These are phyloP conservation scores for Colletotrichum shisoi DNA, from an alignment of 2,329 filamentous ascomycete genomes.

Conservation along the genomic window DNA sequence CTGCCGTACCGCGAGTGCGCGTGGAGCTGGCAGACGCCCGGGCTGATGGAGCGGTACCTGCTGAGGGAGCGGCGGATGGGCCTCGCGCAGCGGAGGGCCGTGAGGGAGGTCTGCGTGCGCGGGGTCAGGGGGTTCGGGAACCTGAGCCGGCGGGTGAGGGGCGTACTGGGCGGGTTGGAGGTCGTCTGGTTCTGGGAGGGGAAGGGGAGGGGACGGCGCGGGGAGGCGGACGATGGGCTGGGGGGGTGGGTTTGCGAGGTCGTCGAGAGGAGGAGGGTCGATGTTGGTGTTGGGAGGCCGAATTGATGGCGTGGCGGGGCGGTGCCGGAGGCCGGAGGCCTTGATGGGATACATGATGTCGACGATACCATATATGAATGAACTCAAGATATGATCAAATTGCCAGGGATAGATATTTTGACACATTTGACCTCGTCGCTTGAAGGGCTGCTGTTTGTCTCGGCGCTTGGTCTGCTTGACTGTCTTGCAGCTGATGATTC, in stretches of 20 bases:
- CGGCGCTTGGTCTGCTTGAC: not conserved
- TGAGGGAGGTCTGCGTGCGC: constrained; percentile 44
- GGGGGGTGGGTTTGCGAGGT: constrained; percentile 15
- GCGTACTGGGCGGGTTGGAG: constrained; percentile 45
- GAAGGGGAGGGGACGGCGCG: not conserved
- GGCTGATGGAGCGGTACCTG: constrained; percentile 49
- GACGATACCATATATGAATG: not conserved
- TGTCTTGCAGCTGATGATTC: not conserved
- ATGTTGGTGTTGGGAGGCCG: constrained; percentile 1
- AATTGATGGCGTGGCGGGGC: not conserved
- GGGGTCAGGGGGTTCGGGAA: constrained; percentile 37
- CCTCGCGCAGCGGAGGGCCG: constrained; percentile 45
- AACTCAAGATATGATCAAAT: not conserved
- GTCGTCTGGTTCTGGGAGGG: constrained; percentile 40
- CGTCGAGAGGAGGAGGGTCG: constrained; percentile 15
- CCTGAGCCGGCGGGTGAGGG: constrained; percentile 44
- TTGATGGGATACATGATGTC: not conserved
- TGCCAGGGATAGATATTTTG: too few relatives aligned
- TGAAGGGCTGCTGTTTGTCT: not conserved
- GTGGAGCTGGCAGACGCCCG: constrained; percentile 47
- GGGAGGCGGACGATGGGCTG: not conserved
- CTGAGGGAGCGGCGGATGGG: constrained; percentile 46
- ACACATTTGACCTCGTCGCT: not conserved
- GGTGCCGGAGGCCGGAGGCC: too few relatives aligned
- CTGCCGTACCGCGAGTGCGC: constrained; percentile 48